Conservation (phyloP, 2,329 filamentous ascomycete genomes). For the Pseudogymnoascus sp. region DNA sequence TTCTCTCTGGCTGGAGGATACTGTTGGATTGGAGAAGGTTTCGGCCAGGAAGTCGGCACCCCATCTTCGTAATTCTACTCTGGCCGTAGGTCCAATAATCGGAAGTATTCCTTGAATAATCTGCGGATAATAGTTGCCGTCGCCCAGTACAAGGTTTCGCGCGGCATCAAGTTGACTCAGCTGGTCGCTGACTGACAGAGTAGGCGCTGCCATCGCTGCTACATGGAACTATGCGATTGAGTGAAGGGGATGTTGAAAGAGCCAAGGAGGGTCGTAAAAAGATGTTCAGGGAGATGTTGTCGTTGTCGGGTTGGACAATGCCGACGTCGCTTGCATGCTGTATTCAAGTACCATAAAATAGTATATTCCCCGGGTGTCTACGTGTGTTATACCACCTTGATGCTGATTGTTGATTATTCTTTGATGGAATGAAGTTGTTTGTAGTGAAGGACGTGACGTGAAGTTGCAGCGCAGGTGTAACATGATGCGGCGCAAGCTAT, state of each 20-base stretch:
- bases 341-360: slow-evolving; percentile 5
- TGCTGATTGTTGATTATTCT: slow-evolving; percentile 9
- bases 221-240: slow-evolving; percentile 11
- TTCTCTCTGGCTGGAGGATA: slow-evolving; percentile 73
- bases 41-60: slow-evolving; percentile 93
- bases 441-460: slow-evolving; percentile 8
- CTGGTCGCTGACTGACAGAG: slow-evolving; percentile 63
- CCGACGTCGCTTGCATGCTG: slow-evolving; percentile 8
- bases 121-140: slow-evolving; percentile 82
- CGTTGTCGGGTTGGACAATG: not conserved
- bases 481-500: slow-evolving; percentile 7
- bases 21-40: slow-evolving; percentile 86
- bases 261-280: not conserved
- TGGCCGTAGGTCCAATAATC: slow-evolving; percentile 70
- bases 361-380: not conserved
- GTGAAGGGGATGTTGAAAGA: slow-evolving; percentile 4
- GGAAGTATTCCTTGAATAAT: slow-evolving; percentile 91
- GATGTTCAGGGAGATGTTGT: not conserved
- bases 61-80: slow-evolving; percentile 85
- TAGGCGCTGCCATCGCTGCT: slow-evolving; percentile 44
- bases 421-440: slow-evolving; percentile 10
- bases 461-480: not conserved
- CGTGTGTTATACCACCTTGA: slow-evolving; percentile 8
- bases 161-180: slow-evolving; percentile 85
- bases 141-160: slow-evolving; percentile 79